A percentile compares a stretch with the other conserved stretches of the same genome.
Evolutionary conservation across 768 basidiomycete genomes (phyloP).

Genomic region (Lentinula sp.): DNA sequence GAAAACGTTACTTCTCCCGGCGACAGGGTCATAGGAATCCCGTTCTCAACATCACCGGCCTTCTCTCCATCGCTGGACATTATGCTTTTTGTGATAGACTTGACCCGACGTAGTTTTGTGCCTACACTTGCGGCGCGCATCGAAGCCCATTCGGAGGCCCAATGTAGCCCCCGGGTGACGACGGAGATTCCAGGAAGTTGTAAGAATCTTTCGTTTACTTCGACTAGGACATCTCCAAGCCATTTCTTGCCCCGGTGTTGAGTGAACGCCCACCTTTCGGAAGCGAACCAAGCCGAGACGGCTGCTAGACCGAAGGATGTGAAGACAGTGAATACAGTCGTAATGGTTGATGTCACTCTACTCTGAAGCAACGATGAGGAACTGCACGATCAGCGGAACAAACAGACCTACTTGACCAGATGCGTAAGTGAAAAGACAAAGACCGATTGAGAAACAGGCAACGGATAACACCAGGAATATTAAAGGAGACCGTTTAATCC

Average conservation of each 20-base stretch:
- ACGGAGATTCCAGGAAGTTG: slow-evolving; percentile 20
- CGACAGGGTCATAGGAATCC: slow-evolving; percentile 16
- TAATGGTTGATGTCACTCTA: slow-evolving; percentile 57
- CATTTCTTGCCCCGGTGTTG: slow-evolving; percentile 63
- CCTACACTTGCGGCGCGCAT: slow-evolving; percentile 12
- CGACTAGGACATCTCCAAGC: slow-evolving; percentile 56
- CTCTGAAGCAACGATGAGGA: slow-evolving; percentile 30
- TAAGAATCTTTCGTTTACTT: slow-evolving; percentile 32
- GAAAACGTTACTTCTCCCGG: neutral
- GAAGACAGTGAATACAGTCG: slow-evolving; percentile 71
- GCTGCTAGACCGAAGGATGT: slow-evolving; percentile 67
- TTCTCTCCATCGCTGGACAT: slow-evolving; percentile 18
- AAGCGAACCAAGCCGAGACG: slow-evolving; percentile 70
- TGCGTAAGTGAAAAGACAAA: slow-evolving; percentile 73
- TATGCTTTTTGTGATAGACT: slow-evolving; percentile 18
- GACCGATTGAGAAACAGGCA: slow-evolving; percentile 74
- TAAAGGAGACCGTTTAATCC: slow-evolving; percentile 81
- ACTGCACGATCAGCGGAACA: neutral
- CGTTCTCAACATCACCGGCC: slow-evolving; percentile 22
- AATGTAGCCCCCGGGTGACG: neutral
- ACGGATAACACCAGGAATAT: slow-evolving; percentile 83
- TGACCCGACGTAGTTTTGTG: slow-evolving; percentile 16
- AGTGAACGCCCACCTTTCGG: slow-evolving; percentile 59
- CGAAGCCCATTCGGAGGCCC: slow-evolving; percentile 11
- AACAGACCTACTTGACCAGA: slow-evolving; percentile 50